Conservation (phyloP, 2,329 filamentous ascomycete genomes). For the Zymoseptoria passerinii region DNA sequence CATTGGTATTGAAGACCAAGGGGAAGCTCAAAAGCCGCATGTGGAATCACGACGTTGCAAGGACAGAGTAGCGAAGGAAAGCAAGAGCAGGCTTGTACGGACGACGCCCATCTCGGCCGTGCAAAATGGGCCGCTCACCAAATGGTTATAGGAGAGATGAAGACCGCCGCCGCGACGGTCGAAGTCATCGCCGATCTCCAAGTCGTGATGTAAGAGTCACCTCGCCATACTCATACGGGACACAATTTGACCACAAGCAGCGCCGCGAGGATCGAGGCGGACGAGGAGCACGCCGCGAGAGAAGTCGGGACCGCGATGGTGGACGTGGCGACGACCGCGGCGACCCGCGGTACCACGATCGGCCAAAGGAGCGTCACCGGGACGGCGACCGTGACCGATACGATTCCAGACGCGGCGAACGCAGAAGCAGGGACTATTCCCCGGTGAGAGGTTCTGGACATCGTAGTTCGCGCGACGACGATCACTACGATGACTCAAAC, state of each 20-base stretch:
- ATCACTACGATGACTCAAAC: slow-evolving; percentile 33
- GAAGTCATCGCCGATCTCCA: slow-evolving; percentile 7
- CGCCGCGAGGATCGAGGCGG: slow-evolving; percentile 9
- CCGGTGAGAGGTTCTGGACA: slow-evolving; percentile 13
- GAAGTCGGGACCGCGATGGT: slow-evolving; percentile 11
- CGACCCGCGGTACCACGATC: slow-evolving; percentile 13
- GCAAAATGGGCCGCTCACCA: slow-evolving; percentile 21
- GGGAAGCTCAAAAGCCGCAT: not conserved
- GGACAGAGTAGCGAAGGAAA: not conserved
- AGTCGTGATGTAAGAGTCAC: slow-evolving; percentile 5
- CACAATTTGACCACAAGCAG: slow-evolving; percentile 5
- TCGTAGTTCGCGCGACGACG: slow-evolving; percentile 47
- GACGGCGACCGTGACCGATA: slow-evolving; percentile 61
- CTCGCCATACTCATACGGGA: not conserved
- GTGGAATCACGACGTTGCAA: not conserved
- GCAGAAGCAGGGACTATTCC: slow-evolving; percentile 34
- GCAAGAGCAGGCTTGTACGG: slow-evolving; percentile 8
- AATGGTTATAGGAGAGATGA: slow-evolving; percentile 18
- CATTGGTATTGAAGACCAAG: not conserved
- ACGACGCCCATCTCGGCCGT: slow-evolving; percentile 7
- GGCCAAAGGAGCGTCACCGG: slow-evolving; percentile 41
- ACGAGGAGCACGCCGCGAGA: slow-evolving; percentile 14
- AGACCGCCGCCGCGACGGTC: slow-evolving; percentile 10
- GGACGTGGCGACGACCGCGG: slow-evolving; percentile 11
- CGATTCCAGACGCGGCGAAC: slow-evolving; percentile 52